phyloP scores from a whole-genome alignment of 495 filamentous ascomycete genomes.

The Bathelium albidoporum region DNA sequence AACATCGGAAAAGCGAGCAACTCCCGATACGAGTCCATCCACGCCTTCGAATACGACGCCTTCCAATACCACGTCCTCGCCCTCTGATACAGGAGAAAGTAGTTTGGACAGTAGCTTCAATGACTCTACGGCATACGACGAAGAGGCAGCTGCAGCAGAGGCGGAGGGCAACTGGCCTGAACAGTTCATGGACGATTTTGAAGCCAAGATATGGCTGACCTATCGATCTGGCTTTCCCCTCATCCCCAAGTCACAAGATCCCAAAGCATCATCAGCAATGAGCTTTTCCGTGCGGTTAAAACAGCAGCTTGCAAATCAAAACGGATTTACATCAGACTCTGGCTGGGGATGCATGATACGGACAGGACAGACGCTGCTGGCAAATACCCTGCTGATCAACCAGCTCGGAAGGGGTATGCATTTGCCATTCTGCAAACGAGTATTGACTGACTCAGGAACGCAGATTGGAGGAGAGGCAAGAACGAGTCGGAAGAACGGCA shows the following conservation, averaged over 20 bases:
- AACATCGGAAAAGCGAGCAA: slow-evolving; percentile 6
- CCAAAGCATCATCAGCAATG: slow-evolving; percentile 58
- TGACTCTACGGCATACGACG: slow-evolving; percentile 30
- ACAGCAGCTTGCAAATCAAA: slow-evolving; percentile 66
- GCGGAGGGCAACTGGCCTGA: slow-evolving; percentile 66
- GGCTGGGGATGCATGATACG: slow-evolving; percentile 99
- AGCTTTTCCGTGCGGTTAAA: slow-evolving; percentile 78
- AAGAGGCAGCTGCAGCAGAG: slow-evolving; percentile 24
- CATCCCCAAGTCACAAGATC: slow-evolving; percentile 70
- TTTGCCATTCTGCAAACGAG: background rate
- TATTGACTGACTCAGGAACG: background rate
- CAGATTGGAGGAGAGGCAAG: slow-evolving; percentile 72
- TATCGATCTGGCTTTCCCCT: slow-evolving; percentile 80
- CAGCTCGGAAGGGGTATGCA: slow-evolving; percentile 68
- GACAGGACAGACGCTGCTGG: slow-evolving; percentile 86
- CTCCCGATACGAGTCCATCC: background rate
- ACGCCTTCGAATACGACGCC: background rate
- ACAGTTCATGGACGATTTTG: slow-evolving; percentile 83
- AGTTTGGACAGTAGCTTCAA: slow-evolving; percentile 7
- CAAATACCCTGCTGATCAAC: slow-evolving; percentile 66
- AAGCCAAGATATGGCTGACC: slow-evolving; percentile 90
- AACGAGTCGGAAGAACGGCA: slow-evolving; percentile 51
- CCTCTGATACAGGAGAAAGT: background rate
- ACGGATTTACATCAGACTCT: slow-evolving; percentile 84
- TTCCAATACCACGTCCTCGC: background rate